Percentiles rank a stretch among this genome's conserved stretches.
Evolutionary conservation across 108 stramenopile genomes (phyloP).

Genomic region (Mediolabrus comicus): DNA sequence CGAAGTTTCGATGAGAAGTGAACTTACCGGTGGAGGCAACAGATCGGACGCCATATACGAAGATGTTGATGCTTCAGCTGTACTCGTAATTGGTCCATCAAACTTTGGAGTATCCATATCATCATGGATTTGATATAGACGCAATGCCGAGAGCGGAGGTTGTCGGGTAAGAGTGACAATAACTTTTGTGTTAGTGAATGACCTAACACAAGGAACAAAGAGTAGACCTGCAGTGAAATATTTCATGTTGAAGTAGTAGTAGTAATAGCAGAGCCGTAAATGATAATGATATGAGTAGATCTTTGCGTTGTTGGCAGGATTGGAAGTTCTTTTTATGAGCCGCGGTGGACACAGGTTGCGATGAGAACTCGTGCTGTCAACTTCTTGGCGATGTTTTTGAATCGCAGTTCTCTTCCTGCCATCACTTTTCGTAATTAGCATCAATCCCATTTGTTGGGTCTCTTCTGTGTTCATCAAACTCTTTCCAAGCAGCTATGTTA

Average conservation of each 20-base stretch:
- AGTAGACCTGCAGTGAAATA: background rate
- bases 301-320: background rate
- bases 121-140: background rate
- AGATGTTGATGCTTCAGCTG: background rate
- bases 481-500: too few species aligned
- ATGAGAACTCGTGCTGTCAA: too few species aligned
- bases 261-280: too few species aligned
- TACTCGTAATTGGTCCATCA: background rate
- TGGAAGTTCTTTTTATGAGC: too few species aligned
- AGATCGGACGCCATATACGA: constrained; percentile 20
- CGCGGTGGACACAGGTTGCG: too few species aligned
- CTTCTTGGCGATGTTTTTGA: too few species aligned
- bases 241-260: background rate
- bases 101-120: background rate
- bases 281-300: background rate
- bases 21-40: constrained; percentile 6
- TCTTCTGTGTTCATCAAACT: too few species aligned
- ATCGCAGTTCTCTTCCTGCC: too few species aligned
- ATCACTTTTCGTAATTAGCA: too few species aligned
- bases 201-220: background rate
- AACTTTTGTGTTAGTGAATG: background rate
- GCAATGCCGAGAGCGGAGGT: background rate
- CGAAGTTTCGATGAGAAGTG: too few species aligned
- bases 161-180: background rate
- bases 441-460: too few species aligned